Conservation (phyloP, 208 protist genomes). For the Jaenimonas drosophilae region DNA sequence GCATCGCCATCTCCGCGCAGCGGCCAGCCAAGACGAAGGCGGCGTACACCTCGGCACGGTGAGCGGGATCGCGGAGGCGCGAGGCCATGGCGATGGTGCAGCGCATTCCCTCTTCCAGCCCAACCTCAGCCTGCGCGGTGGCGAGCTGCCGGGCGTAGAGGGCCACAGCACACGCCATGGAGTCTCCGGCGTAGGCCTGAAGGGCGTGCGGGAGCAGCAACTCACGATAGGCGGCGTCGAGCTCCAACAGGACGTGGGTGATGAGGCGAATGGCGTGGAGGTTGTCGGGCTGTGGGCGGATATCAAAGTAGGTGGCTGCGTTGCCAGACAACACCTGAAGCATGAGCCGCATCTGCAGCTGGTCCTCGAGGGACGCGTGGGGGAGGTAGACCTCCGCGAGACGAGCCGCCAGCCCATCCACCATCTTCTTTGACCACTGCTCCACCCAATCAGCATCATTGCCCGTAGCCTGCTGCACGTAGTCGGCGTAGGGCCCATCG, state of each 20-base stretch:
- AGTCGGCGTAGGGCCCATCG: constrained; percentile 18
- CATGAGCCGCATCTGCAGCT: constrained; percentile 73
- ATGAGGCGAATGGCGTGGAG: constrained; percentile 36
- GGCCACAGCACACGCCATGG: constrained; percentile 23
- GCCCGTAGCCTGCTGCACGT: constrained; percentile 25
- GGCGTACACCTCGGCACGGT: constrained; percentile 57
- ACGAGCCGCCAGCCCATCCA: constrained; percentile 20
- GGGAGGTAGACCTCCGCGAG: constrained; percentile 32
- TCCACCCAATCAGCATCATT: constrained; percentile 43
- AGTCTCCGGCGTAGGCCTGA: constrained; percentile 34
- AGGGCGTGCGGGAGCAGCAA: constrained; percentile 34
- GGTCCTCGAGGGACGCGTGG: constrained; percentile 30
- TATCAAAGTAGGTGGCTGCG: constrained; percentile 27
- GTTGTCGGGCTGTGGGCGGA: constrained; percentile 19
- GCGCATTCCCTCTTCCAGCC: constrained; percentile 22
- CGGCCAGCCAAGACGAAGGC: constrained; percentile 45
- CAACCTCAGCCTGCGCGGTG: neutral
- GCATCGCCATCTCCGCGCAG: constrained; percentile 36
- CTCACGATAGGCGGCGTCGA: constrained; percentile 56
- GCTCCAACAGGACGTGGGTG: constrained; percentile 46
- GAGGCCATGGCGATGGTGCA: constrained; percentile 42
- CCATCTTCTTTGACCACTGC: constrained; percentile 22
- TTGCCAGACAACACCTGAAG: constrained; percentile 44
- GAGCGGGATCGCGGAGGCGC: constrained; percentile 23
- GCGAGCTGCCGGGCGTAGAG: constrained; percentile 40